Evolutionary conservation across 2,329 filamentous ascomycete genomes (phyloP).

Genomic region (Arthrobotrys sphaeroides): DNA sequence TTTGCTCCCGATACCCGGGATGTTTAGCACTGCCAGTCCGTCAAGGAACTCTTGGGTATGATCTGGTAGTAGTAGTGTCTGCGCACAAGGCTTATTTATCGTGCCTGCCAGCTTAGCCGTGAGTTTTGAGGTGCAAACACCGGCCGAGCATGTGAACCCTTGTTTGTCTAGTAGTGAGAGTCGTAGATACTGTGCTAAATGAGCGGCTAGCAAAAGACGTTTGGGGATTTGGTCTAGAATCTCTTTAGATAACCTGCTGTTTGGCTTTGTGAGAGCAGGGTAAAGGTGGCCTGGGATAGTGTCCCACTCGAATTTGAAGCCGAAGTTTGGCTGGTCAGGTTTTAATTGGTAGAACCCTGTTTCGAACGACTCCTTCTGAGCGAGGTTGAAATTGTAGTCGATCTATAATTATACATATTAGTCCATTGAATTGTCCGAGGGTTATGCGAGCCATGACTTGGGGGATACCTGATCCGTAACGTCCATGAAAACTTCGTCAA

Average conservation of each 20-base stretch:
- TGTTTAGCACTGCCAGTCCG: constrained; percentile 75
- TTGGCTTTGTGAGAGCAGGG: constrained; percentile 60
- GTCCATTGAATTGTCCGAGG: background rate
- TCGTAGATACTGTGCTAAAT: constrained; percentile 80
- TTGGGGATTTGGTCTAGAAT: constrained; percentile 63
- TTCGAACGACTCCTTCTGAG: constrained; percentile 67
- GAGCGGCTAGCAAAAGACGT: constrained; percentile 79
- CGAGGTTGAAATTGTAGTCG: constrained; percentile 74
- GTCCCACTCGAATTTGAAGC: constrained; percentile 81
- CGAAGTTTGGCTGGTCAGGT: constrained; percentile 76
- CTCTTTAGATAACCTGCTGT: constrained; percentile 54
- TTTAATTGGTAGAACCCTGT: constrained; percentile 82
- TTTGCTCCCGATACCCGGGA: constrained; percentile 87
- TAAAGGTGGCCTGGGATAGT: constrained; percentile 72
- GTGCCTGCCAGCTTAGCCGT: constrained; percentile 85
- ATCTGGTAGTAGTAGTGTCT: constrained; percentile 82
- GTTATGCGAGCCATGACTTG: too few relatives aligned
- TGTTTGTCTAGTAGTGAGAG: constrained; percentile 76
- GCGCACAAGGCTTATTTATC: constrained; percentile 83
- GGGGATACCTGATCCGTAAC: constrained; percentile 71
- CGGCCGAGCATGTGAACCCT: constrained; percentile 87
- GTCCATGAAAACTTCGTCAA: constrained; percentile 89
- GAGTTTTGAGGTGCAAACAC: constrained; percentile 86
- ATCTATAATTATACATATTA: constrained; percentile 66
- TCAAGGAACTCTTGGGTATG: constrained; percentile 77